Evolutionary conservation across 2,329 filamentous ascomycete species (phyloP).

Genomic region (Alternaria burnsii): DNA sequence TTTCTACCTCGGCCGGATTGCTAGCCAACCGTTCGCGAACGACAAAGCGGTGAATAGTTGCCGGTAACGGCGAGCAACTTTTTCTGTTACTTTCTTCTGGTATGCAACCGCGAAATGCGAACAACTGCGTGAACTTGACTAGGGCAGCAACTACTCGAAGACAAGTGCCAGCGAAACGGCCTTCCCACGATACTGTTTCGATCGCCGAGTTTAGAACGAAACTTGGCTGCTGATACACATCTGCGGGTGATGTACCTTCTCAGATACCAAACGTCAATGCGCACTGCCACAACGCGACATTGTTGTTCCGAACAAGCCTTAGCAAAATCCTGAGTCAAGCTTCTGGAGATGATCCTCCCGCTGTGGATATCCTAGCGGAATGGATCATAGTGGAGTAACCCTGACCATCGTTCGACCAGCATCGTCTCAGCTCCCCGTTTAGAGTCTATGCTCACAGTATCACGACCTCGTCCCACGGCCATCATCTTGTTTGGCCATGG

Average conservation of each 20-base stretch:
- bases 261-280: constrained; percentile 47
- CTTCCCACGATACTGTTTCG: constrained; percentile 28
- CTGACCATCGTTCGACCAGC: constrained; percentile 36
- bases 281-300: constrained; percentile 23
- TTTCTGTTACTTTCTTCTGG: background rate
- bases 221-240: constrained; percentile 39
- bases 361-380: constrained; percentile 19
- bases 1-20: constrained; percentile 7
- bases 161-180: constrained; percentile 6
- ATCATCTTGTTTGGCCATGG: constrained; percentile 26
- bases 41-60: background rate
- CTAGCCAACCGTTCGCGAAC: constrained; percentile 5
- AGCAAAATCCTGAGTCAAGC: constrained; percentile 10
- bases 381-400: constrained; percentile 15
- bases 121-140: background rate
- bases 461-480: constrained; percentile 22
- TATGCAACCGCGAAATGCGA: background rate
- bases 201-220: constrained; percentile 35
- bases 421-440: constrained; percentile 36
- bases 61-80: background rate
- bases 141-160: background rate
- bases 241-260: constrained; percentile 20
- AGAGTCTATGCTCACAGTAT: constrained; percentile 30
- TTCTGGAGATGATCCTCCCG: constrained; percentile 36
- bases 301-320: constrained; percentile 26